Percentiles rank a stretch among this genome's conserved stretches.
phyloP scores from a whole-genome alignment of 495 filamentous ascomycete genomes.

The Thermothielavioides terrestris region DNA sequence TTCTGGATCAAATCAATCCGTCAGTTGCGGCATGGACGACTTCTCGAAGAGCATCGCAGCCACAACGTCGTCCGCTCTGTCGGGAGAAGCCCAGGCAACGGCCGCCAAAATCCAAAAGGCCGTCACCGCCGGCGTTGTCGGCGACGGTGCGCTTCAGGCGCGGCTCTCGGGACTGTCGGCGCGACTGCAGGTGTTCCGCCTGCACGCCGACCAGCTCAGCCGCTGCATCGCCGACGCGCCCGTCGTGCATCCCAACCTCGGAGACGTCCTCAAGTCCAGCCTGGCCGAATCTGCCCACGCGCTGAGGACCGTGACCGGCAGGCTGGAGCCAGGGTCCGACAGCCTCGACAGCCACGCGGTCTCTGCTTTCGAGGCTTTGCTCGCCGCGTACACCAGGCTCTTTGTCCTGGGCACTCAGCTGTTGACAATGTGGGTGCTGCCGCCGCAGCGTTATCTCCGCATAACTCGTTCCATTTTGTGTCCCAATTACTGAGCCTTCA shows the following conservation, averaged over 20 bases:
- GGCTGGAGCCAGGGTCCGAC: background rate
- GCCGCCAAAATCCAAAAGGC: background rate
- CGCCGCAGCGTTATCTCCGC: background rate
- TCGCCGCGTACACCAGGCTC: background rate
- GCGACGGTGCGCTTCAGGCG: background rate
- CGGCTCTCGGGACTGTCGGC: background rate
- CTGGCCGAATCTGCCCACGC: background rate
- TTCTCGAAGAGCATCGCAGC: background rate
- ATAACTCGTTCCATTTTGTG: background rate
- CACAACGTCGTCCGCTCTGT: background rate
- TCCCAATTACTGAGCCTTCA: background rate
- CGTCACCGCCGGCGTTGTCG: background rate
- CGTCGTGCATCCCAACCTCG: background rate
- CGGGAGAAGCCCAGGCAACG: background rate
- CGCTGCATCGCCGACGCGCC: background rate
- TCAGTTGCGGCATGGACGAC: too few species aligned
- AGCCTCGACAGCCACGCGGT: background rate
- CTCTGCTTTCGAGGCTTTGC: background rate
- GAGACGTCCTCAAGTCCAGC: background rate
- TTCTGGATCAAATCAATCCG: too few species aligned
- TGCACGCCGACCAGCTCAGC: slow-evolving; percentile 3
- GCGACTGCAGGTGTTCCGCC: slow-evolving; percentile 4
- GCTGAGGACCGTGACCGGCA: background rate
- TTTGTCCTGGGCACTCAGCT: background rate
- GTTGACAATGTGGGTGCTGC: background rate